These are phyloP conservation scores for Cardamine occulta DNA, from an alignment of 345 rosid genomes.

Conservation along the genomic window DNA sequence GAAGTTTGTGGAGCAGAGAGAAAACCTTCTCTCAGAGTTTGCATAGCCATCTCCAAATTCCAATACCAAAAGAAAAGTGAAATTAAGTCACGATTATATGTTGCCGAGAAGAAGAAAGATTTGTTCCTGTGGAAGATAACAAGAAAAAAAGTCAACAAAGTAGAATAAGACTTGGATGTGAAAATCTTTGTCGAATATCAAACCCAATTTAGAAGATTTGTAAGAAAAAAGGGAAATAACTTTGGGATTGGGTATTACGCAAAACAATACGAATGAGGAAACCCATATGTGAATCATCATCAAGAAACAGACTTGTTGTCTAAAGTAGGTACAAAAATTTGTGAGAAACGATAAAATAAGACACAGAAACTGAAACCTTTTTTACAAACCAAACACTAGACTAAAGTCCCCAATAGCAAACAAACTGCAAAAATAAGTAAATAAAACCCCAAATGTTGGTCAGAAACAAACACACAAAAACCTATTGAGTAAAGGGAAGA, in stretches of 20 bases:
- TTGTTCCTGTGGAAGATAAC: conserved; percentile 46
- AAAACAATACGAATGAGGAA: conserved; percentile 34
- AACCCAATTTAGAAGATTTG: conserved; percentile 12
- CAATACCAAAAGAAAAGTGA: conserved; percentile 4
- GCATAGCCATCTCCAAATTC: conserved; percentile 68
- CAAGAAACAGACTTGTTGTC: conserved; percentile 42
- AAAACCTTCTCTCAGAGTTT: conserved; percentile 70
- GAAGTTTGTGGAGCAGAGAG: conserved; percentile 55
- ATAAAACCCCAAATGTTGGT: conserved; percentile 20
- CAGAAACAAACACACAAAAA: conserved; percentile 35
- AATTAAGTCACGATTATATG: background rate
- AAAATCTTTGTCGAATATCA: conserved; percentile 27
- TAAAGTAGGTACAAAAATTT: conserved; percentile 20
- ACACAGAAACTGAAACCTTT: conserved; percentile 24
- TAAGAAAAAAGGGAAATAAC: conserved; percentile 13
- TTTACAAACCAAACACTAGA: conserved; percentile 1
- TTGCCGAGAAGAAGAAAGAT: conserved; percentile 25
- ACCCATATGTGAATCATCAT: conserved; percentile 44
- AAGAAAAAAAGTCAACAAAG: conserved; percentile 35
- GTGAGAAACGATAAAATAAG: conserved; percentile 30
- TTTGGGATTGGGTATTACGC: conserved; percentile 43
- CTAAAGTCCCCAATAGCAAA: conserved; percentile 28
- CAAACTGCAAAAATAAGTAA: conserved; percentile 16
- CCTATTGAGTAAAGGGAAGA: conserved; percentile 25
- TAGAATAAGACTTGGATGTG: conserved; percentile 9